Conservation (phyloP, 2,329 filamentous ascomycete genomes). For the Fusarium guadeloupense region DNA sequence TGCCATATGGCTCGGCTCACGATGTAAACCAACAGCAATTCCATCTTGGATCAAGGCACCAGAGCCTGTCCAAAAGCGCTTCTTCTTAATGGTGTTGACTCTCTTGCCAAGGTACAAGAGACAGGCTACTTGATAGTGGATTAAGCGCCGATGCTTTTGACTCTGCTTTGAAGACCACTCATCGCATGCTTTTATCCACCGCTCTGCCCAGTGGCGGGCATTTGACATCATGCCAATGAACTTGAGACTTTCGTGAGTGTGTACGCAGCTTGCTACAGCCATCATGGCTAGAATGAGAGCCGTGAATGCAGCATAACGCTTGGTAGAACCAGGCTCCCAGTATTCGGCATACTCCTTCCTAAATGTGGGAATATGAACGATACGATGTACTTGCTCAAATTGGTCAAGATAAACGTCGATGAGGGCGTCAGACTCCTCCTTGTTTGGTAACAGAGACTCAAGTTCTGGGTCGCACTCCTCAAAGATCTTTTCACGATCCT, state of each 20-base stretch:
- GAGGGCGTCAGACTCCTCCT: constrained; percentile 59
- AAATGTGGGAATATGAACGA: constrained; percentile 69
- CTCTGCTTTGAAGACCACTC: constrained; percentile 65
- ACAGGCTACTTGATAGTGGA: constrained; percentile 69
- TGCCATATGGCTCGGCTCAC: constrained; percentile 65
- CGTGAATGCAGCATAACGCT: constrained; percentile 63
- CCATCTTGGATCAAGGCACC: constrained; percentile 66
- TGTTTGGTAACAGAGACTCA: constrained; percentile 60
- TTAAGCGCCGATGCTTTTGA: constrained; percentile 67
- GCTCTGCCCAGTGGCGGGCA: constrained; percentile 63
- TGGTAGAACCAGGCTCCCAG: constrained; percentile 57
- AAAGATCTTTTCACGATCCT: constrained; percentile 62
- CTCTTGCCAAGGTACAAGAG: constrained; percentile 69
- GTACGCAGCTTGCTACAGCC: constrained; percentile 66
- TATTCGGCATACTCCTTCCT: constrained; percentile 64
- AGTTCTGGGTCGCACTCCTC: constrained; percentile 58
- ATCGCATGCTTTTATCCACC: constrained; percentile 66
- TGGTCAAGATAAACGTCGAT: constrained; percentile 62
- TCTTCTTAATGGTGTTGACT: constrained; percentile 72
- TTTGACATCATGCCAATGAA: constrained; percentile 68
- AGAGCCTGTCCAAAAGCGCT: constrained; percentile 68
- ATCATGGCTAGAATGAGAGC: constrained; percentile 68
- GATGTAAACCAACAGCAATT: constrained; percentile 67
- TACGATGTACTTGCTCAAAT: constrained; percentile 65
- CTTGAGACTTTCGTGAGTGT: constrained; percentile 61